phyloP scores from a whole-genome alignment of 805 yeast species.

The Starmerella powellii region DNA sequence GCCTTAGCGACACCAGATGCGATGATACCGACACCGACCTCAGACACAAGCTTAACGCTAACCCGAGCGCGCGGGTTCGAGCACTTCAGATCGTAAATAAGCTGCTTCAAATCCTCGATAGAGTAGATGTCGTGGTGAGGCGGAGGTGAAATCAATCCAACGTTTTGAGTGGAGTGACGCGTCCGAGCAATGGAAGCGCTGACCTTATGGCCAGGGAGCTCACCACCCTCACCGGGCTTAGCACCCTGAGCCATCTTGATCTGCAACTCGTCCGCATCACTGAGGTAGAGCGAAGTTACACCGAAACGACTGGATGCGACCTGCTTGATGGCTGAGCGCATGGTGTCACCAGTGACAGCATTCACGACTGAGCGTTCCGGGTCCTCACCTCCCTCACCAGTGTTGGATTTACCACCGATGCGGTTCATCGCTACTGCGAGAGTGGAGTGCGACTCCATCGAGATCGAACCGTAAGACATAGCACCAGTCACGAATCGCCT shows the following conservation, averaged over 20 bases:
- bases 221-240: constrained; percentile 99
- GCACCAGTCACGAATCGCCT: constrained; percentile 98
- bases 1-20: constrained; percentile 99
- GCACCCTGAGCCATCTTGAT: constrained; percentile 99
- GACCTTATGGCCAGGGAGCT: constrained; percentile 89
- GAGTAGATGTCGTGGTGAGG: constrained; percentile 98
- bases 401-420: constrained; percentile 92
- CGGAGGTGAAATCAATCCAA: constrained; percentile 94
- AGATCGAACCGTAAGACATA: constrained; percentile 97
- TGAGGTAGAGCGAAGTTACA: constrained; percentile 84
- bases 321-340: constrained; percentile 98
- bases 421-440: constrained; percentile 97
- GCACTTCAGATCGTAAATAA: constrained; percentile 91
- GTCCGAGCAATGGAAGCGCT: constrained; percentile 80
- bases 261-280: constrained; percentile 95
- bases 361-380: constrained; percentile 71
- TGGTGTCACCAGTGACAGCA: constrained; percentile 77
- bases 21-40: constrained; percentile 97
- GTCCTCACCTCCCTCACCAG: constrained; percentile 99
- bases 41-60: constrained; percentile 91
- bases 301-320: constrained; percentile 97
- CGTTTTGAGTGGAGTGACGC: constrained; percentile 93
- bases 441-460: constrained; percentile 97
- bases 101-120: constrained; percentile 92
- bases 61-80: constrained; percentile 95